Base-by-base conservation (phyloP, 306 rosid genomes). In the Arachis stenosperma region DNA sequence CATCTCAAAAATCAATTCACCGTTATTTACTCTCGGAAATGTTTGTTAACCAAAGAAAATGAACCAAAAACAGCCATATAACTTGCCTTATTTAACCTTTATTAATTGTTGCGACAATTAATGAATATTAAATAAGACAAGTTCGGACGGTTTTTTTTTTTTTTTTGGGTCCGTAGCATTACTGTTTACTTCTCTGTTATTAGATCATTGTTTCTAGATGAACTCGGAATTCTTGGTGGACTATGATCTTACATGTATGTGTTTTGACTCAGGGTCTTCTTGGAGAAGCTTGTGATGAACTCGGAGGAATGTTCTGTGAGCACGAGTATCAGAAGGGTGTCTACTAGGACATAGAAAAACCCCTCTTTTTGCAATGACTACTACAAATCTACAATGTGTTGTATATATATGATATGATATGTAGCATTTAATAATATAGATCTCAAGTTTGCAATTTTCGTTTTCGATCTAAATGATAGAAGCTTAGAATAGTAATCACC, bases 241-340 rank as follows among this genome's bases (percentile, higher is more conserved):
- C 36, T 36, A 8, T 50, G 13, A 56, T 72, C 3, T 66, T 55
- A 57, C 12, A 9, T 55, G 53, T 11, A 44, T 53, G 9, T 74
- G 42, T 33, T 33, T 33, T 33, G 37, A 33, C 3, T 43, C 90
- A 91, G 97, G 87, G 97, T 93, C 41, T 90, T 75, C 85, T 46
- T 14, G 87, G 76, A 44, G 94, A 93, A 84, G 98, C 98, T 61
- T 93, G 98, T 78, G 98, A 93, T 85, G 97, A 93, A 85, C 94
- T 93, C 67, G 98, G 98, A 74, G 97, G 98, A 70, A 75, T 12
- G 48, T 91, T 93, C 86, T 85, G 94, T 44, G 97, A 89, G 59
- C 84, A 50, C 0, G 97, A 90, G 47, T 93, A 86, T 85, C 96
- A 89, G 86, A 87, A 33, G 60, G 91, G 91, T 67, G 90, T 87